These are phyloP conservation scores for Albifimbria verrucaria DNA, from an alignment of 2,329 filamentous ascomycete genomes.

Conservation along the genomic window DNA sequence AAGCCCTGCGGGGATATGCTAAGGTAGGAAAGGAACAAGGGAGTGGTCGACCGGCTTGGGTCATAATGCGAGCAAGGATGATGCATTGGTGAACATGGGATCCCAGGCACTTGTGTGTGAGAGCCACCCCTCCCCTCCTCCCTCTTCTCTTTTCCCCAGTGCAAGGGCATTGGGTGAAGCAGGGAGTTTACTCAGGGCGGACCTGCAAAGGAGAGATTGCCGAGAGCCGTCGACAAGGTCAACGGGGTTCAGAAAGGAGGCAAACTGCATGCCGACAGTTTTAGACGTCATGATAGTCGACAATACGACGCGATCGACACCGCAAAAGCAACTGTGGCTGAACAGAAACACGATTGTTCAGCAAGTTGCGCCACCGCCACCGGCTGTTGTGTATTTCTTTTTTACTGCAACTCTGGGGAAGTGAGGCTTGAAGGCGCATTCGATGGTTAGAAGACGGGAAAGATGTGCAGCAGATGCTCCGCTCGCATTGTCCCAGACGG, in stretches of 20 bases:
- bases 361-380: not conserved
- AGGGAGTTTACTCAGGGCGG: not conserved
- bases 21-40: not conserved
- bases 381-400: not conserved
- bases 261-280: not conserved
- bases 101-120: not conserved
- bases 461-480: not conserved
- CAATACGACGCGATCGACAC: not conserved
- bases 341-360: not conserved
- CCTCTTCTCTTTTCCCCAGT: not conserved
- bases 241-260: not conserved
- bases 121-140: not conserved
- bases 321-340: not conserved
- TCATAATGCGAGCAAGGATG: not conserved
- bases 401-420: not conserved
- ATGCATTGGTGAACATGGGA: not conserved
- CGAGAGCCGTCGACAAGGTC: not conserved
- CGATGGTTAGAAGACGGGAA: not conserved
- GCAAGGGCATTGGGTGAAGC: not conserved
- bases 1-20: not conserved
- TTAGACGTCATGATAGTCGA: not conserved
- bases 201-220: not conserved
- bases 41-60: not conserved
- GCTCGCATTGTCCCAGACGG: not conserved
- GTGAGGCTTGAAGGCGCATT: not conserved